These are phyloP conservation scores for Leccinum ochraceum DNA, from an alignment of 768 basidiomycete genomes.

Conservation along the genomic window DNA sequence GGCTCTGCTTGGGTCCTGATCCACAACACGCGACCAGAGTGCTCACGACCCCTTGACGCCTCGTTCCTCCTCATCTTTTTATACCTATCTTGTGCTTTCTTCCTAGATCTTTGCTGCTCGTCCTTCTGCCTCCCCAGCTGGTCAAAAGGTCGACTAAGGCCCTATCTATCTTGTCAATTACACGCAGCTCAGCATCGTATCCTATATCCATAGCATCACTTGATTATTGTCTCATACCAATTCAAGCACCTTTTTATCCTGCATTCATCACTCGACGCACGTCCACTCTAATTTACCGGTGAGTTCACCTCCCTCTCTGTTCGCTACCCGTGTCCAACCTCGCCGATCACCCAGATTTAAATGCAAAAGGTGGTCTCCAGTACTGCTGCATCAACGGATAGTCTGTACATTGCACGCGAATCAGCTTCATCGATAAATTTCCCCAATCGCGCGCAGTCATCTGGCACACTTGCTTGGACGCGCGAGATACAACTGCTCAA, in stretches of 20 bases:
- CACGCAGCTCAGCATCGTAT: constrained; percentile 40
- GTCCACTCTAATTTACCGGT: constrained; percentile 50
- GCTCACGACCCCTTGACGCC: constrained; percentile 62
- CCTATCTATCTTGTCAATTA: constrained; percentile 41
- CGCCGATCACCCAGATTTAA: constrained; percentile 45
- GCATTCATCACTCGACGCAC: constrained; percentile 45
- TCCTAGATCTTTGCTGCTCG: constrained; percentile 41
- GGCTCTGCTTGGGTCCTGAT: constrained; percentile 31
- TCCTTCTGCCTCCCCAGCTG: constrained; percentile 35
- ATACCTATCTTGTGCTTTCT: constrained; percentile 52
- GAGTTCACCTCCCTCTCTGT: constrained; percentile 25
- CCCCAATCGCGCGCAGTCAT: constrained; percentile 32
- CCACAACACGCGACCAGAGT: constrained; percentile 42
- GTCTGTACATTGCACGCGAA: constrained; percentile 38
- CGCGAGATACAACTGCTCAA: constrained; percentile 39
- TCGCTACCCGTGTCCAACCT: constrained; percentile 24
- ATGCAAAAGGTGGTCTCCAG: constrained; percentile 73
- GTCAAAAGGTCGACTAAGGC: constrained; percentile 39
- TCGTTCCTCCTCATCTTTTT: constrained; percentile 45
- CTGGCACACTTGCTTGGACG: constrained; percentile 48
- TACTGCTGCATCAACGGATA: constrained; percentile 42
- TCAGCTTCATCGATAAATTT: constrained; percentile 35
- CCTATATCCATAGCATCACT: constrained; percentile 44
- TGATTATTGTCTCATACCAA: constrained; percentile 51
- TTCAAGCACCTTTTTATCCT: constrained; percentile 47